phyloP scores from a whole-genome alignment of 495 filamentous ascomycete species.

The Patellaria atrata region DNA sequence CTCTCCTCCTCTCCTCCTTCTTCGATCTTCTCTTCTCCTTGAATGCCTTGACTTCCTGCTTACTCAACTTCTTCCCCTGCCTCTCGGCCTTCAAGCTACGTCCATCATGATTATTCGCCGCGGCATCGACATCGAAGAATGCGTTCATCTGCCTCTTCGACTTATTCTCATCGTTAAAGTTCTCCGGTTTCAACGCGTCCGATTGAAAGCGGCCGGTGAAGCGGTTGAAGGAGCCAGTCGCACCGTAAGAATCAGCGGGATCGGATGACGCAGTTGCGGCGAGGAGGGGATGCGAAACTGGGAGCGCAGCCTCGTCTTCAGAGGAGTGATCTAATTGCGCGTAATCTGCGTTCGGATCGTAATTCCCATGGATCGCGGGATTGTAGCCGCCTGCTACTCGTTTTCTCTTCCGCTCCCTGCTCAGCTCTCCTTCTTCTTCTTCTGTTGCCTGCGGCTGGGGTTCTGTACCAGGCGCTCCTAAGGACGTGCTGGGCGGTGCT shows the following conservation, averaged over 20 bases:
- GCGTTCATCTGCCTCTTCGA: slow-evolving; percentile 78
- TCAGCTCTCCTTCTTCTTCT: slow-evolving; percentile 7
- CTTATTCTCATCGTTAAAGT: slow-evolving; percentile 82
- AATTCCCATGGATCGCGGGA: slow-evolving; percentile 87
- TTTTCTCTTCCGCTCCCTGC: no score
- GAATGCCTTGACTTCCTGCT: slow-evolving; percentile 64
- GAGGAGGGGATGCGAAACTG: slow-evolving; percentile 10
- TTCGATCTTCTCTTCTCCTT: slow-evolving; percentile 54
- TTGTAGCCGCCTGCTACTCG: slow-evolving; percentile 59
- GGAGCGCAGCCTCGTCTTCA: slow-evolving; percentile 20
- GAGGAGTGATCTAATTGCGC: slow-evolving; percentile 37
- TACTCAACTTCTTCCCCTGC: slow-evolving; percentile 72
- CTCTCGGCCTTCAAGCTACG: slow-evolving; percentile 84
- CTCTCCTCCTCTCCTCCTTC: slow-evolving; percentile 89
- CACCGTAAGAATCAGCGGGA: slow-evolving; percentile 36
- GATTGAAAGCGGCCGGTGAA: slow-evolving; percentile 81
- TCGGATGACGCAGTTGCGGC: slow-evolving; percentile 21
- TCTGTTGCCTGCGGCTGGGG: slow-evolving; percentile 13
- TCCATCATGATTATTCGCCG: slow-evolving; percentile 85
- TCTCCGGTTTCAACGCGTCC: slow-evolving; percentile 46
- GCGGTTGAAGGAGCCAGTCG: slow-evolving; percentile 72
- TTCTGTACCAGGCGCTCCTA: slow-evolving; percentile 13
- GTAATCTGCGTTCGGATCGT: slow-evolving; percentile 87
- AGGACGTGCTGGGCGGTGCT: slow-evolving; percentile 4
- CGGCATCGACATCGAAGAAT: slow-evolving; percentile 95